Conservation (phyloP, 371 early-diverging fungal species). For the Mucor saturninus region DNA sequence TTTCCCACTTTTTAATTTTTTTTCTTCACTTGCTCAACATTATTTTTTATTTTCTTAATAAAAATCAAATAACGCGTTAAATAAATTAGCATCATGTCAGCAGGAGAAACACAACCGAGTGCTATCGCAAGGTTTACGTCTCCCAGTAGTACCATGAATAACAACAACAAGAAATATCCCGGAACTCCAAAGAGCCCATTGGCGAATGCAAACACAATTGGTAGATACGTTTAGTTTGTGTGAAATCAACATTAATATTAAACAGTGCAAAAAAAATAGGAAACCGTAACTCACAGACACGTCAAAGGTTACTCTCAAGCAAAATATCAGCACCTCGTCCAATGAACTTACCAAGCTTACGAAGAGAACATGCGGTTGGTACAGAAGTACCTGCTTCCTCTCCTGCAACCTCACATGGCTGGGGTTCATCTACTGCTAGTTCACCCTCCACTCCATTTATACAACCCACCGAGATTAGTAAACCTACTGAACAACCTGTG, state of each 20-base stretch:
- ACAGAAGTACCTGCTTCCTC: constrained; percentile 24
- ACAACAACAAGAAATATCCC: constrained; percentile 21
- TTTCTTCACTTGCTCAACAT: neutral
- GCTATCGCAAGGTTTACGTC: constrained; percentile 11
- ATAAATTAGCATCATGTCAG: constrained; percentile 18
- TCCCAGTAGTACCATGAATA: constrained; percentile 6
- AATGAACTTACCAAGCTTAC: constrained; percentile 52
- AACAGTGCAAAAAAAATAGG: constrained; percentile 21
- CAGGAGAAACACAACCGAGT: constrained; percentile 20
- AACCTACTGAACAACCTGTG: neutral
- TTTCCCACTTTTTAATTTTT: constrained; percentile 2
- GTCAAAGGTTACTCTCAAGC: constrained; percentile 38
- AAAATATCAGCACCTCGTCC: constrained; percentile 58
- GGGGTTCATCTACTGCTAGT: constrained; percentile 36
- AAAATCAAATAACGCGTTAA: constrained; percentile 4
- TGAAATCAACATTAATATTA: neutral
- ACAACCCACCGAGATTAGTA: constrained; percentile 5
- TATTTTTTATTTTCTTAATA: neutral
- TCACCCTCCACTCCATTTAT: constrained; percentile 18
- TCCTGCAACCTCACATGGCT: constrained; percentile 29
- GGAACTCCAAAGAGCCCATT: constrained; percentile 22
- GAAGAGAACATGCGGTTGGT: constrained; percentile 43
- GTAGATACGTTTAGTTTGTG: neutral
- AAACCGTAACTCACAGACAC: constrained; percentile 32
- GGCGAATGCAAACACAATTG: neutral